These are phyloP conservation scores for Pseudogymnoascus sp. DNA, from an alignment of 2,329 filamentous ascomycete genomes.

Conservation along the genomic window DNA sequence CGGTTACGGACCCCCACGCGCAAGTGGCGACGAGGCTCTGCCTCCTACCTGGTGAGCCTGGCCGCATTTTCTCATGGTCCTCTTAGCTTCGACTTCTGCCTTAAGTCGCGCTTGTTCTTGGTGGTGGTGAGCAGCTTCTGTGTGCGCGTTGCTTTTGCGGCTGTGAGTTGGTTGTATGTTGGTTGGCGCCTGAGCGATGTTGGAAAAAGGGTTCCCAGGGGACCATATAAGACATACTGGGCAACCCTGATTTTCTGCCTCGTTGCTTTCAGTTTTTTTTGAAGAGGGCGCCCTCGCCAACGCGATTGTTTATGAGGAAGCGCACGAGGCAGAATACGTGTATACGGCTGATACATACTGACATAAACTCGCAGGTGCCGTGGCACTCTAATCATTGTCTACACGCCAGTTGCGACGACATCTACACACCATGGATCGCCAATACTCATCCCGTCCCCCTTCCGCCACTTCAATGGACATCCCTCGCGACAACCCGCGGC, in stretches of 20 bases:
- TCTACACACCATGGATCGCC: not conserved
- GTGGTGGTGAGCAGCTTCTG: not conserved
- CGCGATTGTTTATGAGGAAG: not conserved
- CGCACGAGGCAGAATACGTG: not conserved
- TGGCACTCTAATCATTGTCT: not conserved
- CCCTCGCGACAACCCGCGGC: not conserved
- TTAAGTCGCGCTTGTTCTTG: not conserved
- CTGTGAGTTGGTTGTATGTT: not conserved
- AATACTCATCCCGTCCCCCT: not conserved
- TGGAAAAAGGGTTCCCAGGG: not conserved
- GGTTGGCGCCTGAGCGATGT: not conserved
- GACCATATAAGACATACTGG: not conserved
- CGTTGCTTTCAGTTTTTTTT: not conserved
- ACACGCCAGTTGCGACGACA: not conserved
- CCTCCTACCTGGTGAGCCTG: not conserved
- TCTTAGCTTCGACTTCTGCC: not conserved
- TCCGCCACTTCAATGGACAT: not conserved
- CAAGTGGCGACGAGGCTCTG: conserved; percentile 1
- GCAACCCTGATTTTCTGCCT: not conserved
- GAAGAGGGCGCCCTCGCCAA: not conserved
- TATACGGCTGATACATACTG: not conserved
- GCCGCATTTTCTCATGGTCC: not conserved
- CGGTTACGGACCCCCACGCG: not conserved
- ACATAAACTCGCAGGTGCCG: not conserved
- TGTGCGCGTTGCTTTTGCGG: not conserved